These are phyloP conservation scores for Microstegium vimineum DNA, from an alignment of 176 grass and related monocot species.

Conservation along the genomic window DNA sequence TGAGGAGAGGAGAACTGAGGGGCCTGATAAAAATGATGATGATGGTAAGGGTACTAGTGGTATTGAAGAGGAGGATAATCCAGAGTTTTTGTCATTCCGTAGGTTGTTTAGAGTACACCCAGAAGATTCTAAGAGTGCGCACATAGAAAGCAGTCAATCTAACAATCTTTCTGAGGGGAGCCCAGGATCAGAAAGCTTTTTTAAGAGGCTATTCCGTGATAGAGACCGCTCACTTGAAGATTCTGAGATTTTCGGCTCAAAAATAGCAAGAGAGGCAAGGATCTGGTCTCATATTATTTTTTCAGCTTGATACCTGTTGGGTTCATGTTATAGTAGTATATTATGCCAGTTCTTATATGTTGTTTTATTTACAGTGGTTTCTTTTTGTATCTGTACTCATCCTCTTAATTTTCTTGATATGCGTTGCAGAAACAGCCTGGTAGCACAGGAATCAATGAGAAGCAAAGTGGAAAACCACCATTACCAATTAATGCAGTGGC, in stretches of 20 bases:
- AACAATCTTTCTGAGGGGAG: conserved; percentile 67
- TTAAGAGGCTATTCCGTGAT: conserved; percentile 77
- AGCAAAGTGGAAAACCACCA: conserved; percentile 79
- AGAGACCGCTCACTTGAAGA: conserved; percentile 87
- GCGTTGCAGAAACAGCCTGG: conserved; percentile 64
- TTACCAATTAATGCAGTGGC: conserved; percentile 76
- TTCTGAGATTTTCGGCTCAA: conserved; percentile 73
- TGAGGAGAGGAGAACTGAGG: conserved; percentile 67
- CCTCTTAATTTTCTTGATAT: neutral
- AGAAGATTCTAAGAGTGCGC: conserved; percentile 63
- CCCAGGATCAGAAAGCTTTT: conserved; percentile 94
- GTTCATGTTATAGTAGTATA: conserved; percentile 7
- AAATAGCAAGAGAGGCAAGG: conserved; percentile 67
- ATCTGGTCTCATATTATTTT: conserved; percentile 24
- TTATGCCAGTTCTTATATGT: neutral
- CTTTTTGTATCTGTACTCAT: conserved; percentile 1
- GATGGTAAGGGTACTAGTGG: conserved; percentile 35
- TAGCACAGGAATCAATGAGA: conserved; percentile 55
- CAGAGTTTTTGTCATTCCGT: conserved; percentile 90
- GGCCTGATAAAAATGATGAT: conserved; percentile 51
- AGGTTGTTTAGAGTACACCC: conserved; percentile 94
- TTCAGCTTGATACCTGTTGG: neutral
- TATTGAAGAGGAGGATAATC: conserved; percentile 76
- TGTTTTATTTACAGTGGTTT: neutral
- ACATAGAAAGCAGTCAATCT: conserved; percentile 47